Evolutionary conservation across 495 filamentous ascomycete species (phyloP).

Genomic region (Neurospora pannonica): DNA sequence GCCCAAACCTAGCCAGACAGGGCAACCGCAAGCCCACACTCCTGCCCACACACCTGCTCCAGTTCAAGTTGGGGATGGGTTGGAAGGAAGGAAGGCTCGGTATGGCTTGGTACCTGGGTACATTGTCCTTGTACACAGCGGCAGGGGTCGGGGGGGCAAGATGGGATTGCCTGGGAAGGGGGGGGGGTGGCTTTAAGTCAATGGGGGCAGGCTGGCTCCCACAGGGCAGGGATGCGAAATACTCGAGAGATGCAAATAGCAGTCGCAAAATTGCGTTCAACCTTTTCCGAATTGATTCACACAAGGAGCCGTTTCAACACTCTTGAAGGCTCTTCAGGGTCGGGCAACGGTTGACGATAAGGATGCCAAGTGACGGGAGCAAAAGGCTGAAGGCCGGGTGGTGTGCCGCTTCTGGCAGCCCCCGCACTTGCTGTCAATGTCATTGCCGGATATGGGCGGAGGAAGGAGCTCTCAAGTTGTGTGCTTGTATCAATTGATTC

Average conservation of each 20-base stretch:
- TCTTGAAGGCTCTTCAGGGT: not conserved
- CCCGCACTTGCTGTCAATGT: not conserved
- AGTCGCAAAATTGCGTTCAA: not conserved
- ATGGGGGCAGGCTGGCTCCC: not conserved
- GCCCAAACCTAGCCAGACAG: slow-evolving; percentile 1
- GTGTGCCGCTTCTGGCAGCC: not conserved
- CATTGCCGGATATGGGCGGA: not conserved
- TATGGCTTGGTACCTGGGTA: slow-evolving; percentile 5
- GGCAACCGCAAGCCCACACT: not conserved
- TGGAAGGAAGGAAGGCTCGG: not conserved
- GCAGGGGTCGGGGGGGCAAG: slow-evolving; percentile 1
- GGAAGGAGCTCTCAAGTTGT: not conserved
- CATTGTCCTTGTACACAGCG: not conserved
- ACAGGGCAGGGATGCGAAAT: not conserved
- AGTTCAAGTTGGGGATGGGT: not conserved
- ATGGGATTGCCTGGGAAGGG: not conserved
- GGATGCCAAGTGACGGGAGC: not conserved
- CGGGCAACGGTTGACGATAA: not conserved
- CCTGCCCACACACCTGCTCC: not conserved
- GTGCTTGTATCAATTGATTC: not conserved
- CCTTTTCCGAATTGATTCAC: not conserved
- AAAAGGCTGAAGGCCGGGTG: not conserved
- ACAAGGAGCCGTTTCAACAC: not conserved
- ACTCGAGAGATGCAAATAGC: not conserved
- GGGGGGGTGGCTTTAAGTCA: not conserved